Evolutionary conservation across 352 stramenopile genomes (phyloP).

Genomic region (Albugo laibachii): DNA sequence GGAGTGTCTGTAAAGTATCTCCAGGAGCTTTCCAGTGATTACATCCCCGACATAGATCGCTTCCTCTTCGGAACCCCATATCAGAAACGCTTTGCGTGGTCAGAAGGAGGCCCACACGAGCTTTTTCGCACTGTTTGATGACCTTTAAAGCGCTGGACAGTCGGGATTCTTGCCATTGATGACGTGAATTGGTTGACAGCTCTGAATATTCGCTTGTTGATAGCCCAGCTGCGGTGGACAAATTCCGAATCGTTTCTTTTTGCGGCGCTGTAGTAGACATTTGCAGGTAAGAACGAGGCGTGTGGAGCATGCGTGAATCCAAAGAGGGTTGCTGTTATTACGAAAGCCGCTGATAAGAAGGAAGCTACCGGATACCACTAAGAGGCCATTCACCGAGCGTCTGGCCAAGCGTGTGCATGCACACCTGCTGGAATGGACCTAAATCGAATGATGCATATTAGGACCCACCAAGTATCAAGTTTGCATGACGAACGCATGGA

Average conservation of each 20-base stretch:
- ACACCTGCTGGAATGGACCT: slow-evolving; percentile 77
- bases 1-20: slow-evolving; percentile 50
- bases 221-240: neutral
- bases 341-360: slow-evolving; percentile 59
- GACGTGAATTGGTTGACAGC: slow-evolving; percentile 14
- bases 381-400: slow-evolving; percentile 67
- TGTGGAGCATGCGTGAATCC: slow-evolving; percentile 74
- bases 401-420: slow-evolving; percentile 68
- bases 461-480: slow-evolving; percentile 69
- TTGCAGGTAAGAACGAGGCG: slow-evolving; percentile 15
- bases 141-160: slow-evolving; percentile 73
- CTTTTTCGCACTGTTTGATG: slow-evolving; percentile 80
- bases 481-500: slow-evolving; percentile 76
- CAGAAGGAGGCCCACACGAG: slow-evolving; percentile 70
- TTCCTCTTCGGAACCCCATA: slow-evolving; percentile 71
- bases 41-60: slow-evolving; percentile 79
- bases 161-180: slow-evolving; percentile 26
- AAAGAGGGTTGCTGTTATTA: slow-evolving; percentile 79
- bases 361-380: slow-evolving; percentile 64
- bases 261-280: neutral
- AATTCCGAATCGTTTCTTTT: too few species aligned
- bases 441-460: slow-evolving; percentile 72
- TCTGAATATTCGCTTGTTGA: slow-evolving; percentile 8
- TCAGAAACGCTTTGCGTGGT: slow-evolving; percentile 66
- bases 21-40: slow-evolving; percentile 62